Base-by-base conservation (phyloP, 495 filamentous ascomycete genomes). In the Penicillium flavigenum region DNA sequence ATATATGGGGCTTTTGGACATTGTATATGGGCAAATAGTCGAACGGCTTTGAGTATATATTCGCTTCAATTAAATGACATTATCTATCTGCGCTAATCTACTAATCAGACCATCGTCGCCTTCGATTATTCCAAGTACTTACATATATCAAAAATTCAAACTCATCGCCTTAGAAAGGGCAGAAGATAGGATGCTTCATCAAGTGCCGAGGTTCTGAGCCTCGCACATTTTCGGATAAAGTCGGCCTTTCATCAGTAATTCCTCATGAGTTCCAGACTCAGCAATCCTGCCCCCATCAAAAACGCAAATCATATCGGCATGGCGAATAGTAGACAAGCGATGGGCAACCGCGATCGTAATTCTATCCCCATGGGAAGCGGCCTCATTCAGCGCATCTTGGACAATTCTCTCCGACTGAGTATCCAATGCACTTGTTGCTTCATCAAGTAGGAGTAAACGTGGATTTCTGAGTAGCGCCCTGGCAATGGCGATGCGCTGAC, bases 241-340 rank as follows among this genome's bases (percentile, higher is more conserved):
- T 26, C 47, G 45, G 2, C 47, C 55, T 14, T 3, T 42, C 0
- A n/a, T 14, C 12, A 54, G 31, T 26, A 59, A 19, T 22, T 54
- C 39, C 19, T 69, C 78, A 62, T 92, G 88, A 4, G 79, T 86
- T 42, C 88, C 89, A 70, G 87, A 86, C 66, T 96, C 90, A 12
- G 92, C 78, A 51, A 94, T 89, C 26, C 77, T 68, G 49, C 91
- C 90, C 43, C 84, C 68, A 5, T 80, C 75, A 88, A 95, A 92
- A 54, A 95, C 91, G 20, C 92, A 88, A 54, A 96, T 96, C 63
- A 91, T 91, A 66, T 94, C 87, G 1, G 90, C 90, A 61, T 85
- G 82, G 66, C 84, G 88, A 72, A 96, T 91, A 38, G 91, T 95
- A 2, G 87, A 89, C 32, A 96, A 78, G 41, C 90, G 63, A 66